Percentiles rank a stretch among this genome's conserved stretches.
Conservation (phyloP, 2,329 filamentous ascomycete genomes). For the Helicocarpus griseus region DNA sequence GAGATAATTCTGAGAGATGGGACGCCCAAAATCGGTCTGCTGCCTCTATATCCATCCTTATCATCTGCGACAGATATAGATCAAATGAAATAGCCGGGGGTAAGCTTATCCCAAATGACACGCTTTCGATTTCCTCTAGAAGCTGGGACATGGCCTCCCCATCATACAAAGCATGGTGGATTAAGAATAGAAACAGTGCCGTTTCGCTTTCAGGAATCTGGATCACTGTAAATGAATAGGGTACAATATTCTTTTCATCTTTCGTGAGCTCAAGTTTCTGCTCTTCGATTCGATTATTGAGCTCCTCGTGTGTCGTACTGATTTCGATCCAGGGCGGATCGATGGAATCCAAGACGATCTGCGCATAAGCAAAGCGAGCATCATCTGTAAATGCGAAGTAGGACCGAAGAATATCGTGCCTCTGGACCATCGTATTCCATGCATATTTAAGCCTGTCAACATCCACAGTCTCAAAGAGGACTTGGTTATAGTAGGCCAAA, state of each 20-base stretch:
- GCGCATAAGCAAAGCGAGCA: slow-evolving; percentile 54
- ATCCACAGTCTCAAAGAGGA: slow-evolving; percentile 52
- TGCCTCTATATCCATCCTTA: slow-evolving; percentile 38
- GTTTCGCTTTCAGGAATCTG: slow-evolving; percentile 7
- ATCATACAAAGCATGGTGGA: slow-evolving; percentile 82
- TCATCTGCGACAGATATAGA: slow-evolving; percentile 53
- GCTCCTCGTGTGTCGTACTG: slow-evolving; percentile 28
- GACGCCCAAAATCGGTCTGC: slow-evolving; percentile 58
- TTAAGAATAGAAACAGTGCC: slow-evolving; percentile 36
- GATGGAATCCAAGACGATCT: slow-evolving; percentile 54
- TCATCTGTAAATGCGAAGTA: slow-evolving; percentile 60
- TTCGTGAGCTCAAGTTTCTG: slow-evolving; percentile 23
- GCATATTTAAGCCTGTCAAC: slow-evolving; percentile 42
- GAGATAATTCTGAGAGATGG: slow-evolving; percentile 45
- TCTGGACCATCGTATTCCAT: slow-evolving; percentile 53
- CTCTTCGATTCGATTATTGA: slow-evolving; percentile 38
- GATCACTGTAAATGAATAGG: slow-evolving; percentile 20
- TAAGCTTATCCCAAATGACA: slow-evolving; percentile 43
- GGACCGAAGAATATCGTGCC: slow-evolving; percentile 71
- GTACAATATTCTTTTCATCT: slow-evolving; percentile 17
- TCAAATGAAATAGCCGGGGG: slow-evolving; percentile 47
- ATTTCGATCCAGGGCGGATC: slow-evolving; percentile 36
- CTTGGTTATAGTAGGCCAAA: slow-evolving; percentile 61
- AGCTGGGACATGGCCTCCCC: slow-evolving; percentile 64
- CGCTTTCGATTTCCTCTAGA: slow-evolving; percentile 58